Conservation (phyloP, 2,329 filamentous ascomycete species). For the Fusarium begoniae region DNA sequence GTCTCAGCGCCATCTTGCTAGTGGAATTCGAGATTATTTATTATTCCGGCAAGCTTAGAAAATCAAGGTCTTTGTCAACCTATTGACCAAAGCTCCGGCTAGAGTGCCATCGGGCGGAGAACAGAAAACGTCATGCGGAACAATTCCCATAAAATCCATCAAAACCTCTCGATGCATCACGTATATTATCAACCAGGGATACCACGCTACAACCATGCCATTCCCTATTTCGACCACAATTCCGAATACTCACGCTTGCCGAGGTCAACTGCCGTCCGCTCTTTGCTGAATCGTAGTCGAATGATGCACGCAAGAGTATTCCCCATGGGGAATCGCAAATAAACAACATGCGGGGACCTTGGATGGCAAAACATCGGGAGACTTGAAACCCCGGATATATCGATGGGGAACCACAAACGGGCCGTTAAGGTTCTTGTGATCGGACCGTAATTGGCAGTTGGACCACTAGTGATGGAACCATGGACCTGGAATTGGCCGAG, state of each 20-base stretch:
- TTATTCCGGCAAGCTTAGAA: not conserved
- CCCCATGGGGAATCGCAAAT: conserved; percentile 18
- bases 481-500: not conserved
- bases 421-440: conserved; percentile 19
- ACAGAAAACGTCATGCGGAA: conserved; percentile 1
- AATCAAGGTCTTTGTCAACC: not conserved
- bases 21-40: not conserved
- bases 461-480: conserved; percentile 2
- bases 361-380: not conserved
- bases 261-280: conserved; percentile 8
- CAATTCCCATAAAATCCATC: not conserved
- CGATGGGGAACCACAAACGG: conserved; percentile 18
- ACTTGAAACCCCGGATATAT: not conserved
- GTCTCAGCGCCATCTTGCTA: not conserved
- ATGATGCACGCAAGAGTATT: not conserved
- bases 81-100: not conserved
- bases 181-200: not conserved
- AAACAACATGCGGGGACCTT: not conserved
- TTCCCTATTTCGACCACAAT: conserved; percentile 1
- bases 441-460: not conserved
- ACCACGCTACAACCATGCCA: not conserved
- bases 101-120: conserved; percentile 1
- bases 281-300: not conserved
- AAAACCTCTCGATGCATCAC: not conserved
- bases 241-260: conserved; percentile 11